A percentile compares a stretch with the other conserved stretches of the same genome.
These are phyloP conservation scores for Gymnopilus junonius DNA, from an alignment of 768 basidiomycete genomes.

Conservation along the genomic window DNA sequence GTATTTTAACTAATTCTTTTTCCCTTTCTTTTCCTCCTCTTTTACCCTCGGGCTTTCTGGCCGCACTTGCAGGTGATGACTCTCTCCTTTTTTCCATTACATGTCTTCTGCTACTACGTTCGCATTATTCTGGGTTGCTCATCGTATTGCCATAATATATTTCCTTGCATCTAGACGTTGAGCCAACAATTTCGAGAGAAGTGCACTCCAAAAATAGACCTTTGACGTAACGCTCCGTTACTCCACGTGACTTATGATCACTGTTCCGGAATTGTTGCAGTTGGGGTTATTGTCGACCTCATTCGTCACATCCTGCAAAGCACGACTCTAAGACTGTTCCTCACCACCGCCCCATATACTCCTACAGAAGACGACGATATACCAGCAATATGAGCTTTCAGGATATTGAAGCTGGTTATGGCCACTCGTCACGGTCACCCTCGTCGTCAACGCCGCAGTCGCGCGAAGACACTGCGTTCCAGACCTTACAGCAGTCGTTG, in stretches of 20 bases:
- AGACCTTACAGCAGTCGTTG: slow-evolving; percentile 74
- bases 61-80: not conserved
- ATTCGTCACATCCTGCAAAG: not conserved
- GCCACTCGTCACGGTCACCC: slow-evolving; percentile 38
- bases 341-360: not conserved
- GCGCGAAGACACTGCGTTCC: slow-evolving; percentile 76
- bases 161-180: not conserved
- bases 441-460: slow-evolving; percentile 42
- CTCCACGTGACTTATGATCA: not conserved
- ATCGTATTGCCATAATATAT: slow-evolving; percentile 4
- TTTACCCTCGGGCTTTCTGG: not conserved
- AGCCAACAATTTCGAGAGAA: not conserved
- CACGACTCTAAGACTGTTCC: not conserved
- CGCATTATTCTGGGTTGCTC: slow-evolving; percentile 1
- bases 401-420: slow-evolving; percentile 55
- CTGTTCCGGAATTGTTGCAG: not conserved
- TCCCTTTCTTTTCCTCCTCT: not conserved
- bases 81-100: not conserved
- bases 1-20: slow-evolving; percentile 5
- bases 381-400: slow-evolving; percentile 53
- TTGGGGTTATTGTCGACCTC: slow-evolving; percentile 5
- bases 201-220: not conserved
- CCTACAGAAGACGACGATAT: not conserved
- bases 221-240: not conserved
- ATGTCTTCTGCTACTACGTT: not conserved